phyloP scores from a whole-genome alignment of 257 asterid genomes.

The Lantana camara region DNA sequence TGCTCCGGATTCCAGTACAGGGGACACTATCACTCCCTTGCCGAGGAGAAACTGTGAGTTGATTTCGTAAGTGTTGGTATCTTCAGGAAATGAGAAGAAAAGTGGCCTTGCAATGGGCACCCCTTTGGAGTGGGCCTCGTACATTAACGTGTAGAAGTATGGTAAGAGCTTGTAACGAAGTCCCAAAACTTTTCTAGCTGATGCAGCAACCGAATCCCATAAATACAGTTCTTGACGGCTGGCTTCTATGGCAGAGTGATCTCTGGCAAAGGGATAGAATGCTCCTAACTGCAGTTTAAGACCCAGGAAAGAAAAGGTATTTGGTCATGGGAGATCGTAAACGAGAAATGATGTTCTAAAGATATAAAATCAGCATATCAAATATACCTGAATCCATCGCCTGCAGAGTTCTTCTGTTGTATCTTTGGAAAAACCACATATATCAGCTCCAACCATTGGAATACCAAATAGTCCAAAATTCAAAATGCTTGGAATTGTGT shows the following conservation, averaged over 20 bases:
- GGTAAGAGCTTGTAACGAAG: slow-evolving; percentile 48
- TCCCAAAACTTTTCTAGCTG: slow-evolving; percentile 52
- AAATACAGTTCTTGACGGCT: slow-evolving; percentile 48
- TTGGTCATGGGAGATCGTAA: neutral
- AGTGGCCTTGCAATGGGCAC: slow-evolving; percentile 50
- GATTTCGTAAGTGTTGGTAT: slow-evolving; percentile 42
- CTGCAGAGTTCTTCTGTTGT: slow-evolving; percentile 59
- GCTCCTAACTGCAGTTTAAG: slow-evolving; percentile 51
- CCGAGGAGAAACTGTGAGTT: slow-evolving; percentile 51
- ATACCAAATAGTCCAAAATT: slow-evolving; percentile 55
- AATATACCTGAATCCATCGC: slow-evolving; percentile 50
- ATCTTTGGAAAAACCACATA: slow-evolving; percentile 47
- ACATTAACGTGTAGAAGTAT: slow-evolving; percentile 49
- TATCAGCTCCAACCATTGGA: slow-evolving; percentile 66
- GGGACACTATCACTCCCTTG: slow-evolving; percentile 50
- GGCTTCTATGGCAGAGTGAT: slow-evolving; percentile 36
- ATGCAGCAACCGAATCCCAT: slow-evolving; percentile 54
- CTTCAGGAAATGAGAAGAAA: slow-evolving; percentile 57
- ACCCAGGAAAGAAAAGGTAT: too few relatives aligned
- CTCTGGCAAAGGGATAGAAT: slow-evolving; percentile 62
- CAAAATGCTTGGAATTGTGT: slow-evolving; percentile 46
- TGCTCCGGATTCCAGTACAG: slow-evolving; percentile 44
- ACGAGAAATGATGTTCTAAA: neutral
- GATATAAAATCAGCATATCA: too few relatives aligned
- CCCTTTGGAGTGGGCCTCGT: slow-evolving; percentile 47